These are phyloP conservation scores for Choiromyces venosus DNA, from an alignment of 495 filamentous ascomycete genomes.

Conservation along the genomic window DNA sequence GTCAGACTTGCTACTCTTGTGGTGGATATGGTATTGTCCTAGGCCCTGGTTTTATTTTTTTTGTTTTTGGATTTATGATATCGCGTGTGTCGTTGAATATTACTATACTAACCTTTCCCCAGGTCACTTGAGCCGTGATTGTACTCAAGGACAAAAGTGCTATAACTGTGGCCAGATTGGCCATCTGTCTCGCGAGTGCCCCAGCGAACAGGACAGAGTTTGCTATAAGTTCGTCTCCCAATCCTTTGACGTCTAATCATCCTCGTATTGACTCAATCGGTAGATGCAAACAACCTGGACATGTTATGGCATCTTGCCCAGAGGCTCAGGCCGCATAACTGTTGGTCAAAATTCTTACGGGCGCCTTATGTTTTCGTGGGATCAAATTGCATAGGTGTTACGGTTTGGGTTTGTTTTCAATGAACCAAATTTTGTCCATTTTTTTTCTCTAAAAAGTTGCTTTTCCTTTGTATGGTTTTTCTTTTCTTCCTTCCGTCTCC, in stretches of 20 bases:
- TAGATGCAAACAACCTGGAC: slow-evolving; percentile 89
- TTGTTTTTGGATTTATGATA: neutral
- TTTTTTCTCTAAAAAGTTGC: slow-evolving; percentile 32
- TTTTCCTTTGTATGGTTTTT: slow-evolving; percentile 34
- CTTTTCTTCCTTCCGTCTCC: slow-evolving; percentile 18
- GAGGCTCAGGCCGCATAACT: slow-evolving; percentile 45
- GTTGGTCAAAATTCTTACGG: slow-evolving; percentile 25
- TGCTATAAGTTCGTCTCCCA: slow-evolving; percentile 67
- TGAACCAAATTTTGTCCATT: slow-evolving; percentile 37
- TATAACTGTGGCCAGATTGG: slow-evolving; percentile 98
- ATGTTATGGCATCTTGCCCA: slow-evolving; percentile 89
- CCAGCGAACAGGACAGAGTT: slow-evolving; percentile 87
- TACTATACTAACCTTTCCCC: slow-evolving; percentile 14
- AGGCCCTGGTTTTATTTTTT: neutral
- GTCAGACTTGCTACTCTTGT: slow-evolving; percentile 92
- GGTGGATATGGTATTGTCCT: slow-evolving; percentile 64
- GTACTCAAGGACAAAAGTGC: slow-evolving; percentile 98
- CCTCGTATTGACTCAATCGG: slow-evolving; percentile 17
- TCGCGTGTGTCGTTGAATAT: neutral
- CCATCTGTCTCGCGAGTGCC: slow-evolving; percentile 91
- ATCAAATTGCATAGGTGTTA: slow-evolving; percentile 39
- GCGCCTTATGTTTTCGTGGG: slow-evolving; percentile 38
- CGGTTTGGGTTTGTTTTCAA: slow-evolving; percentile 40
- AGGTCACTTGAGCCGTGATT: slow-evolving; percentile 92
- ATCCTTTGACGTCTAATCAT: neutral